Evolutionary conservation across 2,329 filamentous ascomycete genomes (phyloP).

Genomic region (Monascus ruber): DNA sequence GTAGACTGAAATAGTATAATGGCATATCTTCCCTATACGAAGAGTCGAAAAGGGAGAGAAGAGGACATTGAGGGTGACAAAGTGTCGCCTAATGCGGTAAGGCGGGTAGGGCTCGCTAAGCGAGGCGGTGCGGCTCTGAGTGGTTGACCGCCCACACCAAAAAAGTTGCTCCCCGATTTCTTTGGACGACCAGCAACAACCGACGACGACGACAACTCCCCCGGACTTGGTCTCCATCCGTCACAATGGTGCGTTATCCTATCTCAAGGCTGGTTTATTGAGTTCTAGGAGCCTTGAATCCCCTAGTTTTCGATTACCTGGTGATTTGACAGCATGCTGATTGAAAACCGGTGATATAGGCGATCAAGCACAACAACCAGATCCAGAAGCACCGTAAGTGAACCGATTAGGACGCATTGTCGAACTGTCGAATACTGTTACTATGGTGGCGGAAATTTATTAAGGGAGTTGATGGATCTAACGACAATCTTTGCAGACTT

Average conservation of each 20-base stretch:
- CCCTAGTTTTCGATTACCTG: slow-evolving; percentile 12
- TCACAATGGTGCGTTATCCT: slow-evolving; percentile 37
- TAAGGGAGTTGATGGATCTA: too few relatives aligned
- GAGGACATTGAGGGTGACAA: slow-evolving; percentile 3
- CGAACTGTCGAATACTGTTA: neutral
- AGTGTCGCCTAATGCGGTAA: slow-evolving; percentile 7
- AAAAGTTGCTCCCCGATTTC: slow-evolving; percentile 24
- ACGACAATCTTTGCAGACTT: slow-evolving; percentile 52
- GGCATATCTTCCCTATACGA: too few relatives aligned
- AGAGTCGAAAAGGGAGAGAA: neutral
- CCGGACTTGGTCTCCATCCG: slow-evolving; percentile 42
- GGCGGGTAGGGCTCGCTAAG: slow-evolving; percentile 34
- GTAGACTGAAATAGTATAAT: too few relatives aligned
- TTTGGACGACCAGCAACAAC: slow-evolving; percentile 34
- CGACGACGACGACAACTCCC: slow-evolving; percentile 29
- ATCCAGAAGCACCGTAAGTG: slow-evolving; percentile 86
- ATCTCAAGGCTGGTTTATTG: slow-evolving; percentile 5
- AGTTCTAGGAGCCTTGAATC: neutral
- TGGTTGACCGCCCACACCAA: slow-evolving; percentile 30
- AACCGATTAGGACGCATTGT: slow-evolving; percentile 3
- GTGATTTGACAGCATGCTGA: slow-evolving; percentile 14
- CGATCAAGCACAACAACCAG: slow-evolving; percentile 99
- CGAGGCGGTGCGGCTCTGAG: slow-evolving; percentile 27
- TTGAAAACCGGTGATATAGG: slow-evolving; percentile 66
- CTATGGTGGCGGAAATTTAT: too few relatives aligned